Evolutionary conservation across 2,329 filamentous ascomycete species (phyloP), one percentile per base, ranked within the genome.

Genomic region (Arthrobotrys entomopaga): DNA sequence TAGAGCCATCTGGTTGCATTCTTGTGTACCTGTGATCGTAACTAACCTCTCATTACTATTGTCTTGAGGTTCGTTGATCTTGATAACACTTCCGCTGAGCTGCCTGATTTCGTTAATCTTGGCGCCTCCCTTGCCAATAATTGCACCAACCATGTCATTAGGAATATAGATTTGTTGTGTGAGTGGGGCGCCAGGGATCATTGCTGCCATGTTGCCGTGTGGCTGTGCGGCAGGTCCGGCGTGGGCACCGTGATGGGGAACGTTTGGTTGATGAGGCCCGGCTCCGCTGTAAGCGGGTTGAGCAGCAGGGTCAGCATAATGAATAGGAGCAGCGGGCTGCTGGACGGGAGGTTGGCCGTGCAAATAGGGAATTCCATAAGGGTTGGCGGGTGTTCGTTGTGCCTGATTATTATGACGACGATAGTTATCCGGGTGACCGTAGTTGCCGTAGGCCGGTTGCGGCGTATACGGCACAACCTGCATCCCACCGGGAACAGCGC

Each of bases 21-120:
- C 95, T 79, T 96, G 93, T 4, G 95, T 98, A 77, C 95, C 95
- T 1, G 95, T 97, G 78, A 99, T 96, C 15, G 95, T 99, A 69
- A 99, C 95, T 72, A 99, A 85, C 76, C 95, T 90, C 85, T 99
- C 95, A 80, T 98, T 99, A 86, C 92, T 98, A 83, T 96, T 98
- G 82, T 98, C 95, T 82, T 97, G 95, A 0, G 95, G 95, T 82
- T 99, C 95, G 81, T 99, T 98, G 86, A 99, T 99, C 86, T 99
- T 99, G 82, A 99, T 98, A 53, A 99, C 93, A 83, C 94, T 98
- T 78, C 94, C 95, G 82, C 91, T 96, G 79, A 99, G 89, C 82
- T 97, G 93, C 78, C 95, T 89, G 77, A 99, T 99, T 83, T 99
- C 95, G 81, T 99, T 99, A 86, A 99, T 99, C 87, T 99, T 99